These are phyloP conservation scores for Cyberlindnera nakhonratchasimensis DNA, from an alignment of 805 yeast species.

Conservation along the genomic window DNA sequence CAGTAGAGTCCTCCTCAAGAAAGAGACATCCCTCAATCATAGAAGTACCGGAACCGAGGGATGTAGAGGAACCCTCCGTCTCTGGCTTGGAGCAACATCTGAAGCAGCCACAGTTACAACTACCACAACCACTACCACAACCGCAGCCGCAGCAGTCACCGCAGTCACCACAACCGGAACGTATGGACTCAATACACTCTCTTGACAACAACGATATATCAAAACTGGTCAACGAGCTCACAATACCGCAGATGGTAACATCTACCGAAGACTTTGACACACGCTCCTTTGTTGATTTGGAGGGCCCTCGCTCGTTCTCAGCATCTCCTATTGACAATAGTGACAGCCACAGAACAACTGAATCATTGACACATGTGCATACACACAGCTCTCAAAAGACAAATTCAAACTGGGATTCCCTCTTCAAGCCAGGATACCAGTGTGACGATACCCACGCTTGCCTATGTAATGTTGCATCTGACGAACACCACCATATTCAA, in stretches of 20 bases:
- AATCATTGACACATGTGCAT: conserved; percentile 6
- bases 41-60: conserved; percentile 15
- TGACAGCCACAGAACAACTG: background rate
- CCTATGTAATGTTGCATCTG: conserved; percentile 14
- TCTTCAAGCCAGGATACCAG: conserved; percentile 17
- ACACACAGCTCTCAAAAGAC: conserved; percentile 2
- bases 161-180: too few relatives aligned
- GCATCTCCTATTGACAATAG: background rate
- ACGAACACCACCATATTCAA: conserved; percentile 9
- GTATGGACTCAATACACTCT: conserved; percentile 14
- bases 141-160: too few relatives aligned
- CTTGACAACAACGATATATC: conserved; percentile 12
- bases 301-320: conserved; percentile 5
- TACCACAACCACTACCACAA: too few relatives aligned
- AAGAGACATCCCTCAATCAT: conserved; percentile 23
- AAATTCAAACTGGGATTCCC: conserved; percentile 9
- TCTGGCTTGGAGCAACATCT: too few relatives aligned
- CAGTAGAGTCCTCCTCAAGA: conserved; percentile 17
- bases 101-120: too few relatives aligned
- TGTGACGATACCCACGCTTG: conserved; percentile 16
- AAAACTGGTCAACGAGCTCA: conserved; percentile 14
- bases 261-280: conserved; percentile 22
- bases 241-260: conserved; percentile 19
- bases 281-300: conserved; percentile 19
- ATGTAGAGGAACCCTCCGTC: background rate